phyloP scores from a whole-genome alignment of 768 basidiomycete genomes.

The Phanerochaete carnosa region DNA sequence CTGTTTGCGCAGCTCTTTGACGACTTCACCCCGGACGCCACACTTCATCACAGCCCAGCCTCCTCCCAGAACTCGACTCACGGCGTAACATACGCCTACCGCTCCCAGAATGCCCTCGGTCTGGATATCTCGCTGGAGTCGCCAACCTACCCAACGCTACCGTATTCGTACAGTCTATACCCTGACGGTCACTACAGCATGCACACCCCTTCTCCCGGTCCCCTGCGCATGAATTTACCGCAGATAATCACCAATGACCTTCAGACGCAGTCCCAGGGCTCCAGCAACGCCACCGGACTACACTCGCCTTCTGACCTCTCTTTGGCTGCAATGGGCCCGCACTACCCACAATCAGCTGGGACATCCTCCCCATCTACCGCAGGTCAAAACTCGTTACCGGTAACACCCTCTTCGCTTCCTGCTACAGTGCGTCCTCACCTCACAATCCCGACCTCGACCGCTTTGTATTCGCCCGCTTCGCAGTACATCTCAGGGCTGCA shows the following conservation, averaged over 20 bases:
- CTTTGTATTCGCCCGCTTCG: not conserved
- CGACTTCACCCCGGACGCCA: not conserved
- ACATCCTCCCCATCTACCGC: constrained; percentile 3
- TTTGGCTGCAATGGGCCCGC: not conserved
- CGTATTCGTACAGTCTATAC: not conserved
- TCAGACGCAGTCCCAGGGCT: not conserved
- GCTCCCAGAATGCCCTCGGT: not conserved
- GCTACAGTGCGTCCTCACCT: not conserved
- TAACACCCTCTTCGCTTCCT: constrained; percentile 5
- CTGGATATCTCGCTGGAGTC: not conserved
- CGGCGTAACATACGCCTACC: not conserved
- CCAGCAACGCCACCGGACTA: not conserved
- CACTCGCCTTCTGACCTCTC: not conserved
- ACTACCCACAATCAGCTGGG: not conserved
- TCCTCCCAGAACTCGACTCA: not conserved
- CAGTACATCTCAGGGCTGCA: not conserved
- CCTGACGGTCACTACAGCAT: not conserved
- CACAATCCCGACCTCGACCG: not conserved
- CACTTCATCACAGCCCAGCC: not conserved
- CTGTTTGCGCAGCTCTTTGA: not conserved
- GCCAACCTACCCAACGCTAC: not conserved
- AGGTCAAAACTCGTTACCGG: not conserved
- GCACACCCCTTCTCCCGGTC: not conserved
- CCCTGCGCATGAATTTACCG: not conserved
- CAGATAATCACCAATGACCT: constrained; percentile 10